A percentile compares a stretch with the other conserved stretches of the same genome.
These are phyloP conservation scores for Candida germanica DNA, from an alignment of 805 yeast species.

Conservation along the genomic window DNA sequence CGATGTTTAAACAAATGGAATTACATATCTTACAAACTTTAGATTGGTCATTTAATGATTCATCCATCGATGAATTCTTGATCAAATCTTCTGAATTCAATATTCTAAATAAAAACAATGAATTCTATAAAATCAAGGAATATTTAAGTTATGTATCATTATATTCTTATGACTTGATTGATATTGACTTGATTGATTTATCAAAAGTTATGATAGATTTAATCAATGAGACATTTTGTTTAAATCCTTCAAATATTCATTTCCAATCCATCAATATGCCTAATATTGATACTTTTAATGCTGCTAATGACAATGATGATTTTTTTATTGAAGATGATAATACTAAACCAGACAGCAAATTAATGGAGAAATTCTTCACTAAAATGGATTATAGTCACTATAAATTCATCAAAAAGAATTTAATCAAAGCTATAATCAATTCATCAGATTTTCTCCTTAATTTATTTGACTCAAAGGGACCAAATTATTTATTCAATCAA, in stretches of 20 bases:
- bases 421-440: slow-evolving; percentile 25
- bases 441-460: slow-evolving; percentile 26
- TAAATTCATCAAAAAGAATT: slow-evolving; percentile 22
- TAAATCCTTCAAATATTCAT: slow-evolving; percentile 18
- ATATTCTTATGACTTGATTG: slow-evolving; percentile 46
- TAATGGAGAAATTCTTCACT: neutral
- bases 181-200: slow-evolving; percentile 25
- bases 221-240: slow-evolving; percentile 27
- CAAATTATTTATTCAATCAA: slow-evolving; percentile 25
- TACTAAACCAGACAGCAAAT: neutral
- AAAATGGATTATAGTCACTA: slow-evolving; percentile 16
- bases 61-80: slow-evolving; percentile 43
- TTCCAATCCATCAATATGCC: slow-evolving; percentile 22
- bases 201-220: slow-evolving; percentile 31
- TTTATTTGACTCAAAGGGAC: slow-evolving; percentile 27
- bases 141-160: slow-evolving; percentile 48
- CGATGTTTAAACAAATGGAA: slow-evolving; percentile 63
- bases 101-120: slow-evolving; percentile 17
- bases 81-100: slow-evolving; percentile 34
- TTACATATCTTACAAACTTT: slow-evolving; percentile 40
- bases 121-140: slow-evolving; percentile 47
- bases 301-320: slow-evolving; percentile 7
- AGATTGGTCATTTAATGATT: slow-evolving; percentile 69
- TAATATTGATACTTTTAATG: slow-evolving; percentile 2
- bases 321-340: slow-evolving; percentile 10